Evolutionary conservation across 2,329 filamentous ascomycete species (phyloP).

Genomic region (Podosphaera aphanis): DNA sequence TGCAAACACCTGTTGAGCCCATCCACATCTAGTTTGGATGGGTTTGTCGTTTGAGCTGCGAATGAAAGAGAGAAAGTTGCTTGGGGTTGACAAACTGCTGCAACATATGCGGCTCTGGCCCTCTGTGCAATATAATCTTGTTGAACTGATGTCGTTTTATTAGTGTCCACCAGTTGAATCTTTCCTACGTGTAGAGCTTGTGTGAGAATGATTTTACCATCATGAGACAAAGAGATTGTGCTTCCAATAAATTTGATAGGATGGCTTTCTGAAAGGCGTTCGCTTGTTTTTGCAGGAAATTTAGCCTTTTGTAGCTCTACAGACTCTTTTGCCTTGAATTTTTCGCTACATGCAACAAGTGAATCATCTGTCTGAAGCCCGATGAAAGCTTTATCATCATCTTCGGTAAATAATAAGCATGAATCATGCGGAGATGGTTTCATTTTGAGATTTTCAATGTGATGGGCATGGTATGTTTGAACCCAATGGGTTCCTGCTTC

Average conservation of each 20-base stretch:
- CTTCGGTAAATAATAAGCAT: background rate
- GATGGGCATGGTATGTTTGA: background rate
- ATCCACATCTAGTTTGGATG: background rate
- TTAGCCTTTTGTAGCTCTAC: background rate
- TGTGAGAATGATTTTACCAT: background rate
- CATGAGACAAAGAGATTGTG: background rate
- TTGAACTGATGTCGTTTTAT: background rate
- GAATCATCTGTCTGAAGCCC: background rate
- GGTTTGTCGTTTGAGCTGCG: background rate
- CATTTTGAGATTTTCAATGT: background rate
- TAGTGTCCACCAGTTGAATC: background rate
- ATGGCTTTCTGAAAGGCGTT: background rate
- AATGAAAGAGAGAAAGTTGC: conserved; percentile 2
- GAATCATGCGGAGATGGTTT: background rate
- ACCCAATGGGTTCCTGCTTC: background rate
- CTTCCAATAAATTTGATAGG: conserved; percentile 1
- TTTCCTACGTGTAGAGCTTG: background rate
- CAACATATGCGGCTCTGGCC: background rate
- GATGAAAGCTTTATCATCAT: background rate
- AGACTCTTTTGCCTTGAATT: background rate
- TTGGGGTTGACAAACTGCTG: conserved; percentile 2
- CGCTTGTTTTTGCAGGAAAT: background rate
- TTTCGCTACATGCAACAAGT: background rate
- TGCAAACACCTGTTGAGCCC: background rate
- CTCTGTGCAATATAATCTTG: background rate